A percentile compares a stretch with the other conserved stretches of the same genome.
Evolutionary conservation across 2,329 filamentous ascomycete species (phyloP).

Genomic region (Aureobasidium sp.): DNA sequence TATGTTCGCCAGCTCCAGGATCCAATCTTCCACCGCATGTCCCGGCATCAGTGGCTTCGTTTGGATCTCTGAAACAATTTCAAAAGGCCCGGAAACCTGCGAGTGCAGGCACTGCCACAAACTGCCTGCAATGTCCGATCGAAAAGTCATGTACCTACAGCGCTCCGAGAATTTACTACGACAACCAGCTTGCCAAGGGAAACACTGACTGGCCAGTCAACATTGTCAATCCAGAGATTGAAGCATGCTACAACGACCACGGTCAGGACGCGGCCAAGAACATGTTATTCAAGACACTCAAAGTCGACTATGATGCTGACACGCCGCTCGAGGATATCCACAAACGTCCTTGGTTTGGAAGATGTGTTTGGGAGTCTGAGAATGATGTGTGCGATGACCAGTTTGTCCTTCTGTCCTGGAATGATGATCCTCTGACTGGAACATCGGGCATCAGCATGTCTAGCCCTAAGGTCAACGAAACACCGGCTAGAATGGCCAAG

Average conservation of each 20-base stretch:
- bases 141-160: constrained; percentile 77
- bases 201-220: constrained; percentile 75
- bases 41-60: constrained; percentile 67
- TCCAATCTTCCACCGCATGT: constrained; percentile 55
- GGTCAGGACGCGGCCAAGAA: constrained; percentile 45
- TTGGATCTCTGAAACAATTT: constrained; percentile 73
- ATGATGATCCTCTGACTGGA: constrained; percentile 53
- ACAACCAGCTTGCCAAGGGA: constrained; percentile 58
- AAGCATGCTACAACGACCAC: constrained; percentile 54
- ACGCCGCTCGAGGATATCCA: constrained; percentile 43
- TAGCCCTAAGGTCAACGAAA: not conserved
- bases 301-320: constrained; percentile 51
- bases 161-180: constrained; percentile 73
- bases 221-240: constrained; percentile 87
- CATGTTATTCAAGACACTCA: constrained; percentile 42
- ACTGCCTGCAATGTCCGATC: constrained; percentile 74
- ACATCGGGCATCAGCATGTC: not conserved
- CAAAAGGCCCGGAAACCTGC: constrained; percentile 66
- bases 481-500: constrained; percentile 56
- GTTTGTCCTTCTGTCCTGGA: constrained; percentile 80
- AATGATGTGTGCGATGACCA: constrained; percentile 95
- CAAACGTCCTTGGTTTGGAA: constrained; percentile 65
- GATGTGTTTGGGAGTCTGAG: constrained; percentile 90
- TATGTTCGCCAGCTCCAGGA: constrained; percentile 59
- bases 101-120: constrained; percentile 69